phyloP scores from a whole-genome alignment of 495 filamentous ascomycete species.

The Arthonia radiata region DNA sequence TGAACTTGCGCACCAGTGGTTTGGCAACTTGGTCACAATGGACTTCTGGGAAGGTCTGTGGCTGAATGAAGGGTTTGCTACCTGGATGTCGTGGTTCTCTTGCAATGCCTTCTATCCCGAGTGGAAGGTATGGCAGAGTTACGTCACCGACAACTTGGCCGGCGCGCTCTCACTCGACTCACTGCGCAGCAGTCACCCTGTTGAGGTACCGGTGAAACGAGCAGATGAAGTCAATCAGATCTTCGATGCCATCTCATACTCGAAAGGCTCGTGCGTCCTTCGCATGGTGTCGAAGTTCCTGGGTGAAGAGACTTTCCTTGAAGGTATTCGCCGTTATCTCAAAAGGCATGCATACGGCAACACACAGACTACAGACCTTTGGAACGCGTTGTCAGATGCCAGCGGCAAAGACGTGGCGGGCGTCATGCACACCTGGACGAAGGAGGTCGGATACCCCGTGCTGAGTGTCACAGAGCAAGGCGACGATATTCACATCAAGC shows the following conservation, averaged over 20 bases:
- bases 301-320: constrained; percentile 78
- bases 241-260: constrained; percentile 94
- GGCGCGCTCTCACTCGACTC: constrained; percentile 72
- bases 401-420: constrained; percentile 73
- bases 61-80: constrained; percentile 96
- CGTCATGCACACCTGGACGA: constrained; percentile 59
- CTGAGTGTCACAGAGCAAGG: constrained; percentile 34
- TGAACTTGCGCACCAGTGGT: constrained; percentile 97
- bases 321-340: constrained; percentile 76
- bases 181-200: constrained; percentile 80
- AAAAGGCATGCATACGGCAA: constrained; percentile 85
- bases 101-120: constrained; percentile 80
- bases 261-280: constrained; percentile 84
- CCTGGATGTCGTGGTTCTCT: constrained; percentile 53
- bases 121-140: constrained; percentile 97
- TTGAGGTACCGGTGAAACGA: constrained; percentile 87
- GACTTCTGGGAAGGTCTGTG: constrained; percentile 98
- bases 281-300: constrained; percentile 95
- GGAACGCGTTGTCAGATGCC: constrained; percentile 68
- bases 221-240: constrained; percentile 96
- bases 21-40: constrained; percentile 97
- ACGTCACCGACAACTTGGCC: constrained; percentile 78
- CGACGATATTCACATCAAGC: constrained; percentile 38
- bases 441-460: constrained; percentile 52
- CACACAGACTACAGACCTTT: constrained; percentile 68